Percentiles rank a stretch among this genome's conserved stretches.
phyloP scores from a whole-genome alignment of 2,329 filamentous ascomycete genomes.

The Ophiostoma pallidulum region DNA sequence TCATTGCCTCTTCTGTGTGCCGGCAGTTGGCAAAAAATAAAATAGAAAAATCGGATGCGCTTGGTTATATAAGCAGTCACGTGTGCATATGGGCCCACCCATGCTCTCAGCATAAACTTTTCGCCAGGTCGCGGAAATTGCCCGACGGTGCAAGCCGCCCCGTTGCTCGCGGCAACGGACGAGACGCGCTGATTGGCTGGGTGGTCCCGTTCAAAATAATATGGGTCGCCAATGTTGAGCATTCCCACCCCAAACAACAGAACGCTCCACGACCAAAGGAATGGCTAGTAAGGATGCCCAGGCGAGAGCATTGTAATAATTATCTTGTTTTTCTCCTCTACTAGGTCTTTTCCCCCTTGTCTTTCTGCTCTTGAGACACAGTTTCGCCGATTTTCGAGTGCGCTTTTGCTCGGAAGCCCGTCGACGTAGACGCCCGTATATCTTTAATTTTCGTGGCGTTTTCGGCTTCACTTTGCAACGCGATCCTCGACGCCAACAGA shows the following conservation, averaged over 20 bases:
- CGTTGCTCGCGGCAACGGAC: slow-evolving; percentile 21
- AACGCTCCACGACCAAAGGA: background rate
- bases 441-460: background rate
- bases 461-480: background rate
- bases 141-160: too few species aligned
- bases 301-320: slow-evolving; percentile 11
- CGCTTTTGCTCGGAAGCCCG: background rate
- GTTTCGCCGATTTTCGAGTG: background rate
- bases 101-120: too few species aligned
- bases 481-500: too few species aligned
- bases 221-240: background rate
- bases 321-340: slow-evolving; percentile 3
- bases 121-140: background rate
- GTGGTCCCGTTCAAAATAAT: slow-evolving; percentile 10
- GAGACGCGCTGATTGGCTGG: slow-evolving; percentile 16
- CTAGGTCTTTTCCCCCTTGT: background rate
- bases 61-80: slow-evolving; percentile 2
- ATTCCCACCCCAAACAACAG: slow-evolving; percentile 9
- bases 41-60: too few species aligned
- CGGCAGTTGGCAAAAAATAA: too few species aligned
- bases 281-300: slow-evolving; percentile 4
- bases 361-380: slow-evolving; percentile 1
- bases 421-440: too few species aligned
- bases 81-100: background rate
- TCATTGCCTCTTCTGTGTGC: too few species aligned